Percentiles rank a stretch among this genome's conserved stretches.
Conservation (phyloP, 192 early-diverging fungal species). For the Lobosporangium transversale region DNA sequence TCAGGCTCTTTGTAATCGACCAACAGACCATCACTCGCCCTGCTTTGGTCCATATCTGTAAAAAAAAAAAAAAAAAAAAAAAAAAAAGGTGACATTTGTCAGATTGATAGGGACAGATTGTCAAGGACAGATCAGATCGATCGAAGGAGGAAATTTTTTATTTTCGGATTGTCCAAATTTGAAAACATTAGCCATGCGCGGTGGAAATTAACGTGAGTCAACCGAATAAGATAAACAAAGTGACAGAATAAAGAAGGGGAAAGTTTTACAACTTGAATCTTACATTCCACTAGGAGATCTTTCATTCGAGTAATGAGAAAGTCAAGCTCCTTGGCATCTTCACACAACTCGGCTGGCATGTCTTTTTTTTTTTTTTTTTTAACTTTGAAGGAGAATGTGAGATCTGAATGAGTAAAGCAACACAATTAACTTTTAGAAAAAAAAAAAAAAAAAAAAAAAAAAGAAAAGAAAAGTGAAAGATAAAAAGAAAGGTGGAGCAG, state of each 20-base stretch:
- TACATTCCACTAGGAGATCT: conserved; percentile 58
- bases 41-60: conserved; percentile 58
- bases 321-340: conserved; percentile 56
- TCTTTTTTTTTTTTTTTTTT: no score
- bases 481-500: not conserved
- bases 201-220: conserved; percentile 43
- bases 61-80: not conserved
- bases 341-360: conserved; percentile 34
- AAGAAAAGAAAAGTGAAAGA: not conserved
- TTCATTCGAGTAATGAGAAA: conserved; percentile 56
- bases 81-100: conserved; percentile 1
- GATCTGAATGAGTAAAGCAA: not conserved
- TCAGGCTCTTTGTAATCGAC: conserved; percentile 57
- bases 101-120: no score
- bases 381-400: no score
- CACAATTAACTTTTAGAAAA: not conserved
- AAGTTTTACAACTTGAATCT: no score
- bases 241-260: not conserved
- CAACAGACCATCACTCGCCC: conserved; percentile 40
- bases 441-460: conserved; percentile 7
- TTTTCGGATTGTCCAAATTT: conserved; percentile 19
- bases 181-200: conserved; percentile 35
- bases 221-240: not conserved
- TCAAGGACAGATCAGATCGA: no score
- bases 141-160: no score